phyloP scores from a whole-genome alignment of 2,329 filamentous ascomycete genomes.

The Parascedosporium putredinis region DNA sequence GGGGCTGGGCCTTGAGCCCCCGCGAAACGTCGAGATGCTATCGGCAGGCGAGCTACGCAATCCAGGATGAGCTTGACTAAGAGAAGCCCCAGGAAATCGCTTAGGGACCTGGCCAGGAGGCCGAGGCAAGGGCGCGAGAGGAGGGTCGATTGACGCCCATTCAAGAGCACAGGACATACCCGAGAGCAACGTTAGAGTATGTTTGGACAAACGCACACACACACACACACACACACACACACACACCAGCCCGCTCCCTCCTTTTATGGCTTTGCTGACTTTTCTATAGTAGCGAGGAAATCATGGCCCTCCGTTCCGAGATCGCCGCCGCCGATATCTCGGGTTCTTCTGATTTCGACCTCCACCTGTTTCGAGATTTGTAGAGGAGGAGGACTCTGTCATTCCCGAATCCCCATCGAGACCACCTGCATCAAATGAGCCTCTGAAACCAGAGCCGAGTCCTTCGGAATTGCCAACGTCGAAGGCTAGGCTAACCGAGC shows the following conservation, averaged over 20 bases:
- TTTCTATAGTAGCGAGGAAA: slow-evolving; percentile 36
- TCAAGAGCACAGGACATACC: slow-evolving; percentile 57
- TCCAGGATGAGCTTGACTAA: slow-evolving; percentile 31
- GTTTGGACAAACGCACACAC: slow-evolving; percentile 20
- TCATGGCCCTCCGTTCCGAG: slow-evolving; percentile 45
- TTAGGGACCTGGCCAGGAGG: slow-evolving; percentile 45
- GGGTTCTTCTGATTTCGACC: slow-evolving; percentile 60
- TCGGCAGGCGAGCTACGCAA: slow-evolving; percentile 28
- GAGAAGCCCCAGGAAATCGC: slow-evolving; percentile 44
- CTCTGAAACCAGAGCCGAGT: slow-evolving; percentile 5
- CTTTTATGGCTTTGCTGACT: slow-evolving; percentile 19
- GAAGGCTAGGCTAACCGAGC: background rate
- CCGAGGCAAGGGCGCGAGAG: slow-evolving; percentile 37
- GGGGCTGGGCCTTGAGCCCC: slow-evolving; percentile 51
- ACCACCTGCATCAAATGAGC: slow-evolving; percentile 1
- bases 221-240: too few relatives aligned
- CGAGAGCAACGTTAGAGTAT: slow-evolving; percentile 59
- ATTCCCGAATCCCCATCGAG: slow-evolving; percentile 1
- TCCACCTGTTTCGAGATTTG: slow-evolving; percentile 47
- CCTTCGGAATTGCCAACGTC: background rate
- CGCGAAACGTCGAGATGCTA: slow-evolving; percentile 35
- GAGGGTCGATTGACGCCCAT: slow-evolving; percentile 56
- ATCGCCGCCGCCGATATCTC: slow-evolving; percentile 34
- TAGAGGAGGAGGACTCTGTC: slow-evolving; percentile 35
- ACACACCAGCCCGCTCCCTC: too few relatives aligned